Evolutionary conservation across 73 alveolate genomes (phyloP).

Genomic region (Stentor roeselii): DNA sequence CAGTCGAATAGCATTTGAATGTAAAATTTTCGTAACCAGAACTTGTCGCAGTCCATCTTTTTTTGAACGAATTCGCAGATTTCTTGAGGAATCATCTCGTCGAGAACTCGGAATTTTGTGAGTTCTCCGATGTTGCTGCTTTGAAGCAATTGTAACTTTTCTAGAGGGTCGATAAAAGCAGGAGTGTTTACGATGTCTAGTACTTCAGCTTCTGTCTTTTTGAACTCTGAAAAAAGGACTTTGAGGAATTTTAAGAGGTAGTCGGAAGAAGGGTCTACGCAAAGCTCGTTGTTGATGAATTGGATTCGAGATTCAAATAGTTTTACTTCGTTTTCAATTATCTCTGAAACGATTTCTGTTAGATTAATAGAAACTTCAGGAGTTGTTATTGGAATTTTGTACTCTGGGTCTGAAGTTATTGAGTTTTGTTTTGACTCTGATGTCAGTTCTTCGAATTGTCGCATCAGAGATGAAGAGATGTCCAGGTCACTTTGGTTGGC

Average conservation of each 20-base stretch:
- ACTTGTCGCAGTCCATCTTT: neutral
- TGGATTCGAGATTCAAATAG: neutral
- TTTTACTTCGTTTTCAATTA: neutral
- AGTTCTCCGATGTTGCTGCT: neutral
- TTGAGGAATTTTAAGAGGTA: neutral
- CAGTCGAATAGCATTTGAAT: conserved; percentile 49
- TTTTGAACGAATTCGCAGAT: neutral
- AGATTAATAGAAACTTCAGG: too few relatives aligned
- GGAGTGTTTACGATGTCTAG: conserved; percentile 13
- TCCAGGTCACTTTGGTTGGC: too few relatives aligned
- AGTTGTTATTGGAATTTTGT: too few relatives aligned
- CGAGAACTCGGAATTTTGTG: neutral
- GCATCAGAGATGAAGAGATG: too few relatives aligned
- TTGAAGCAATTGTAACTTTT: neutral
- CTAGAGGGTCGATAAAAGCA: neutral
- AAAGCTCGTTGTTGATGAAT: neutral
- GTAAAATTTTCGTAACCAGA: neutral
- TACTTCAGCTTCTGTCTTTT: neutral
- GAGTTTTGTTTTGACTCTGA: too few relatives aligned
- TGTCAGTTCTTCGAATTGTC: too few relatives aligned
- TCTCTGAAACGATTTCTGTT: too few relatives aligned
- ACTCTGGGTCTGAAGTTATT: too few relatives aligned
- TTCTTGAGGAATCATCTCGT: conserved; percentile 1
- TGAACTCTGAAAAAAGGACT: neutral
- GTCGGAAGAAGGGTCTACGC: neutral